These are phyloP conservation scores for Madurella mycetomatis DNA, from an alignment of 2,329 filamentous ascomycete genomes.

Conservation along the genomic window DNA sequence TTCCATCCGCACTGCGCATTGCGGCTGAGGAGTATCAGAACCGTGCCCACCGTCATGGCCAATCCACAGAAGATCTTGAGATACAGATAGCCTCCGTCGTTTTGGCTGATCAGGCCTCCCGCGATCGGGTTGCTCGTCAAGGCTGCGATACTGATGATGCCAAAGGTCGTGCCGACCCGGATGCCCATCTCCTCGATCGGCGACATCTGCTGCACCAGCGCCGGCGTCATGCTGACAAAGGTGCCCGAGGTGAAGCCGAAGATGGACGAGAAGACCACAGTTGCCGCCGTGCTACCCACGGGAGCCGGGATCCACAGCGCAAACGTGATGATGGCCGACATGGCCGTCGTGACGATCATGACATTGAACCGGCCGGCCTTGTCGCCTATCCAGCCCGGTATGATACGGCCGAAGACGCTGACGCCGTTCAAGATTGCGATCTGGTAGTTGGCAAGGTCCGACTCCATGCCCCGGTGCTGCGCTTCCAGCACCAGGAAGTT, in stretches of 20 bases:
- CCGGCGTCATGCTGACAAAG: conserved; percentile 36
- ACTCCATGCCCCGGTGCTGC: conserved; percentile 27
- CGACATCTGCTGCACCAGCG: conserved; percentile 48
- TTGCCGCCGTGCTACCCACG: conserved; percentile 20
- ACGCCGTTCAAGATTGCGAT: conserved; percentile 38
- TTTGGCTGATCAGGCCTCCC: conserved; percentile 28
- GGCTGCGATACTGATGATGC: conserved; percentile 46
- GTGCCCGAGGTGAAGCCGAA: conserved; percentile 42
- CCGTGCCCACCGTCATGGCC: too few relatives aligned
- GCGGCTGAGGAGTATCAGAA: too few relatives aligned
- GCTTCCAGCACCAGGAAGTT: conserved; percentile 34
- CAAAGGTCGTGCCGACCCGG: conserved; percentile 49
- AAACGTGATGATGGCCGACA: conserved; percentile 36
- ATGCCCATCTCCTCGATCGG: conserved; percentile 52
- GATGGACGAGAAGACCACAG: conserved; percentile 38
- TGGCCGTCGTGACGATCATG: conserved; percentile 42
- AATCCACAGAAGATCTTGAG: too few relatives aligned
- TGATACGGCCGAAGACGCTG: conserved; percentile 35
- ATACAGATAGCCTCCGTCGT: too few relatives aligned
- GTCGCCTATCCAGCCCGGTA: conserved; percentile 30
- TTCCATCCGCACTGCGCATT: too few relatives aligned
- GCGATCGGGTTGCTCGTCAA: conserved; percentile 49
- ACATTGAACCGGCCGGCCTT: conserved; percentile 38
- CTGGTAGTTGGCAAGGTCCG: conserved; percentile 32
- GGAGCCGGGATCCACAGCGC: conserved; percentile 41